A percentile compares a stretch with the other conserved stretches of the same genome.
phyloP scores from a whole-genome alignment of 2,329 filamentous ascomycete species.

The Fonsecaea monophora region DNA sequence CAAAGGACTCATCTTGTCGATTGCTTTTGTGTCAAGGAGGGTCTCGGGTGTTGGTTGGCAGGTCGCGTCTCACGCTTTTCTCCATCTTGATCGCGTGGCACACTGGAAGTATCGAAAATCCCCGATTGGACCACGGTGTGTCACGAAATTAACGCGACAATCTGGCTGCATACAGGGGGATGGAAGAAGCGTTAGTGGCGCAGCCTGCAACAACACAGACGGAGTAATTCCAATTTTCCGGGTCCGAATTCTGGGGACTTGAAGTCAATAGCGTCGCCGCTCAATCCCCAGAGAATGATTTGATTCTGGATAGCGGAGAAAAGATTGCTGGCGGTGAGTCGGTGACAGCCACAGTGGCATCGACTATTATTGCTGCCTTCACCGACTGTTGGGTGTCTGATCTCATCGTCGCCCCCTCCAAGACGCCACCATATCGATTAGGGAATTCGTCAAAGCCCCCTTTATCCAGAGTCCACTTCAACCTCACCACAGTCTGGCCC shows the following conservation, averaged over 20 bases:
- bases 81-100: conserved; percentile 34
- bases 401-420: neutral
- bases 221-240: neutral
- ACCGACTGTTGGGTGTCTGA: neutral
- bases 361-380: neutral
- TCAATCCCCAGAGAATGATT: neutral
- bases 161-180: conserved; percentile 22
- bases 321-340: neutral
- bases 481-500: conserved; percentile 5
- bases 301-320: neutral
- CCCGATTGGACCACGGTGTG: conserved; percentile 30
- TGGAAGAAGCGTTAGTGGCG: neutral
- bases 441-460: neutral
- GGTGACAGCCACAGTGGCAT: neutral
- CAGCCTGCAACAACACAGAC: neutral
- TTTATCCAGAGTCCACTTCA: neutral
- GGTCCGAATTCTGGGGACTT: neutral
- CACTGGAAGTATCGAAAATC: conserved; percentile 22
- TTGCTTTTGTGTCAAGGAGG: conserved; percentile 30
- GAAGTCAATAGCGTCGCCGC: neutral
- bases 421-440: neutral
- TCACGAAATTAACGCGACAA: conserved; percentile 40
- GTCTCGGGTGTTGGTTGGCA: conserved; percentile 14
- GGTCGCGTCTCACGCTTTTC: conserved; percentile 26
- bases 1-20: conserved; percentile 10